Percentiles rank a stretch among this genome's conserved stretches.
Conservation (phyloP, 257 asterid species). For the Solanum infundibuliforme region DNA sequence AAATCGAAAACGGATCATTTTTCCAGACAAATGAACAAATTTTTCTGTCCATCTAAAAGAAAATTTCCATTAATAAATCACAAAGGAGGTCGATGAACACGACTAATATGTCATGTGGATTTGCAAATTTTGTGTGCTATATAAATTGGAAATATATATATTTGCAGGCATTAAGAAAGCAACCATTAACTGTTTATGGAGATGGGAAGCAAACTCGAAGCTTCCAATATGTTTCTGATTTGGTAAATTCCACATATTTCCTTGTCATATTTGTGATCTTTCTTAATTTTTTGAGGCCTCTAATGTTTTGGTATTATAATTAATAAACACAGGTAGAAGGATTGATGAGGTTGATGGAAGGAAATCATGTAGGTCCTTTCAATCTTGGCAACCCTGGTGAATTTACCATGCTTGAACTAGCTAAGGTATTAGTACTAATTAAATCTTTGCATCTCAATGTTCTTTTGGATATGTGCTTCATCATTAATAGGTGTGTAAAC, state of each 20-base stretch:
- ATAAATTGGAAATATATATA: too few relatives aligned
- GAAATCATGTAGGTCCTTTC: slow-evolving; percentile 79
- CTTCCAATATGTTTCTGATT: slow-evolving; percentile 82
- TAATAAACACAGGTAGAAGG: slow-evolving; percentile 52
- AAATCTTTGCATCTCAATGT: background rate
- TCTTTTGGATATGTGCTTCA: background rate
- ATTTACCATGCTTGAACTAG: slow-evolving; percentile 90
- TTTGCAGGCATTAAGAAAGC: too few relatives aligned
- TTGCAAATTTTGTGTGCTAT: too few relatives aligned
- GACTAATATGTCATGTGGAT: background rate
- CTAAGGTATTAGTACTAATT: slow-evolving; percentile 33
- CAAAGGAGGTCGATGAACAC: background rate
- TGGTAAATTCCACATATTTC: slow-evolving; percentile 32
- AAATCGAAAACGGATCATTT: background rate
- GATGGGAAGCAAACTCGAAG: slow-evolving; percentile 95
- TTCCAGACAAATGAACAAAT: background rate
- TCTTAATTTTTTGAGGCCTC: background rate
- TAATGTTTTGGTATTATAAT: background rate
- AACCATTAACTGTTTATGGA: slow-evolving; percentile 62
- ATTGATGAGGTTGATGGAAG: slow-evolving; percentile 72
- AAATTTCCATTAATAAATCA: background rate
- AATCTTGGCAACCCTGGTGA: slow-evolving; percentile 85
- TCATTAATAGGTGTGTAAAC: background rate
- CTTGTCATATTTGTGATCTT: background rate
- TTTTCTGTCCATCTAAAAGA: background rate